Percentiles rank a stretch among this genome's conserved stretches.
These are phyloP conservation scores for Papiliotrema fonsecae DNA, from an alignment of 1,284 basidiomycete genomes.

Conservation along the genomic window DNA sequence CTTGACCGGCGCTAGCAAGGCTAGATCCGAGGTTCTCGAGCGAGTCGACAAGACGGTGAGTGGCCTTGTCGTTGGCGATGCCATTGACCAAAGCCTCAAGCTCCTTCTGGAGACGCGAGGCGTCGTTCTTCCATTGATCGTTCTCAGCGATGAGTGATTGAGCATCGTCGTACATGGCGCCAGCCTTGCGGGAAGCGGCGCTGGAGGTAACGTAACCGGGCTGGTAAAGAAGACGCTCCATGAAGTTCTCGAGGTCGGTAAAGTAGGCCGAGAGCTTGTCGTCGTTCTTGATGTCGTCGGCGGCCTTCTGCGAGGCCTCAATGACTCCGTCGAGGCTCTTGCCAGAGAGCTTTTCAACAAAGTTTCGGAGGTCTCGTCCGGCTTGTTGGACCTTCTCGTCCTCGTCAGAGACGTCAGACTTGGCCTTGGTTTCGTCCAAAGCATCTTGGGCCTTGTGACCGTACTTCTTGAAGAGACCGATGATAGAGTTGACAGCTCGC, in stretches of 20 bases:
- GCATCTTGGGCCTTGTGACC: constrained; percentile 46
- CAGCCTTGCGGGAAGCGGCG: constrained; percentile 43
- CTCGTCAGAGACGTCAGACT: constrained; percentile 45
- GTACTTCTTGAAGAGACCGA: constrained; percentile 50
- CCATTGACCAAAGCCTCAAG: constrained; percentile 45
- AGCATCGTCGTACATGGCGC: constrained; percentile 45
- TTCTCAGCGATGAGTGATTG: constrained; percentile 44
- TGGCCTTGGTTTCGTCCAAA: constrained; percentile 42
- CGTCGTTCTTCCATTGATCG: constrained; percentile 42
- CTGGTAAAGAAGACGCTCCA: constrained; percentile 44
- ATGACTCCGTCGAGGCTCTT: constrained; percentile 46
- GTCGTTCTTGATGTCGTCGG: constrained; percentile 46
- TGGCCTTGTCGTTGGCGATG: constrained; percentile 38
- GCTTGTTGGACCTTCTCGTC: constrained; percentile 46
- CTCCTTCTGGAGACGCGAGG: constrained; percentile 38
- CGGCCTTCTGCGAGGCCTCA: constrained; percentile 41
- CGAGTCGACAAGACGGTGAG: constrained; percentile 41
- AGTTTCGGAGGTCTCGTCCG: constrained; percentile 44
- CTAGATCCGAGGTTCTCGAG: constrained; percentile 46
- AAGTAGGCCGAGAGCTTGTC: constrained; percentile 44
- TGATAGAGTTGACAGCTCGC: constrained; percentile 46
- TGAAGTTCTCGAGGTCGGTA: constrained; percentile 37
- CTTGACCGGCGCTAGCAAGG: constrained; percentile 36
- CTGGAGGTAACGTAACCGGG: constrained; percentile 46
- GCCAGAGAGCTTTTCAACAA: constrained; percentile 48